Percentiles rank a stretch among this genome's conserved stretches.
These are phyloP conservation scores for Gossypium thurberi DNA, from an alignment of 345 rosid species.

Conservation along the genomic window DNA sequence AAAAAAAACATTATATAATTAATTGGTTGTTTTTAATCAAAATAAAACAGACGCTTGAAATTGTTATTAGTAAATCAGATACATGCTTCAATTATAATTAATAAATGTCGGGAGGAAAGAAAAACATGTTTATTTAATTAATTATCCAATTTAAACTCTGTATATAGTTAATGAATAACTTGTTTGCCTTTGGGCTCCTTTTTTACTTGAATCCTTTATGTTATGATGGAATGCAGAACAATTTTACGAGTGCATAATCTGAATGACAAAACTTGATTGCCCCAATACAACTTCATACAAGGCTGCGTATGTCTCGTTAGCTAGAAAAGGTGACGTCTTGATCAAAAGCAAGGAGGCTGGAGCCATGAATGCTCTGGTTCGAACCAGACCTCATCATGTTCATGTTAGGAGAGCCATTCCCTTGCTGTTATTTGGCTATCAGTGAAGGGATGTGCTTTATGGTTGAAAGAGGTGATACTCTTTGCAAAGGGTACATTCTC, in stretches of 20 bases:
- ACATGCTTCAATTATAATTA: too few species aligned
- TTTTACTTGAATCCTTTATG: too few species aligned
- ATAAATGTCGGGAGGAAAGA: too few species aligned
- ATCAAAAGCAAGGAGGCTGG: slow-evolving; percentile 63
- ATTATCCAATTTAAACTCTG: too few species aligned
- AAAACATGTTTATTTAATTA: too few species aligned
- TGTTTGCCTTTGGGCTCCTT: too few species aligned
- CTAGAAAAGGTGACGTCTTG: slow-evolving; percentile 52
- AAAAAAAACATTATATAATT: too few species aligned
- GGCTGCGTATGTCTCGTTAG: slow-evolving; percentile 48
- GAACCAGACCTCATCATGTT: slow-evolving; percentile 37
- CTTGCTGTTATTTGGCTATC: slow-evolving; percentile 14
- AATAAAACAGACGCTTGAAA: background rate
- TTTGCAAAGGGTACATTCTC: too few species aligned
- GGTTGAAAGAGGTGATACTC: slow-evolving; percentile 26
- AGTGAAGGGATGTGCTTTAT: slow-evolving; percentile 67
- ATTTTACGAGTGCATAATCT: slow-evolving; percentile 21
- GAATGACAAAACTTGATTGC: slow-evolving; percentile 40
- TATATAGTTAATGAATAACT: too few species aligned
- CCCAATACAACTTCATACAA: slow-evolving; percentile 45
- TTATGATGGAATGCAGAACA: too few species aligned
- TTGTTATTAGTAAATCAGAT: background rate
- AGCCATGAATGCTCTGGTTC: slow-evolving; percentile 55
- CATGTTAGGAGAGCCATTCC: slow-evolving; percentile 59
- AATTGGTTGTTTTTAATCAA: background rate